Base-by-base conservation (phyloP, 176 grass and related monocot genomes). In the Thinopyrum elongatum region DNA sequence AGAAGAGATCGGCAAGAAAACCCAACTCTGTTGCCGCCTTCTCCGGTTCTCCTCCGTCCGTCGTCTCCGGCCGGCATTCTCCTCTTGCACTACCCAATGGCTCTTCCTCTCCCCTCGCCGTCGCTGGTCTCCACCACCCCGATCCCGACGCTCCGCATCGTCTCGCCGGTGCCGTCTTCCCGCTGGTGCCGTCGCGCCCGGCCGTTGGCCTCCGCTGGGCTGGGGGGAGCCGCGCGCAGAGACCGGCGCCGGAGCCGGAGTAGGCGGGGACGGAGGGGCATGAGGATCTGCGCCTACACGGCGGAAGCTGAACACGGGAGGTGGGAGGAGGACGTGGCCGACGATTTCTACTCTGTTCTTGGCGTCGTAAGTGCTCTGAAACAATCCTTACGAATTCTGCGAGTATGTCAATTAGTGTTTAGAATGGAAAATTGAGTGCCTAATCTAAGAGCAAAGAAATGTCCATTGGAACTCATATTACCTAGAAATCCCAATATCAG, bases 261-360 rank as follows among this genome's bases (percentile, higher is more conserved):
- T 2, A 21, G 25, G 19, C 51, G 27, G 87, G 67, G 72, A 36
- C 84, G 86, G 62, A 86, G 69, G 74, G 61, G 29, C 9, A 31
- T 88, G n/a, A 66, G 74, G 49, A 4, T 84, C 31, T 23, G 26
- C 23, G 88, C 92, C 65, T 71, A 80, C 21, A 39, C 86, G 13
- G 80, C 78, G 7, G 83, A 91, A 78, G 83, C 78, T 17, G 83
- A 86, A 46, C 22, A 74, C 62, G 87, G 82, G 39, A 68, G 64
- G 35, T 38, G 34, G 30, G 73, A 87, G 74, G 77, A 82, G 34
- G 93, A 93, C 4, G 69, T 93, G 35, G 92, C 91, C 4, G 95
- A 97, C 59, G 95, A 97, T 55, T 98, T 90, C 85, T 98, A 95
- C 74, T 67, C 91, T n/a, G 87, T 95, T 76, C 93, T 98, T 76